Percentiles rank a stretch among this genome's conserved stretches.
These are phyloP conservation scores for Hypoxylon sp. DNA, from an alignment of 2,329 filamentous ascomycete species.

Conservation along the genomic window DNA sequence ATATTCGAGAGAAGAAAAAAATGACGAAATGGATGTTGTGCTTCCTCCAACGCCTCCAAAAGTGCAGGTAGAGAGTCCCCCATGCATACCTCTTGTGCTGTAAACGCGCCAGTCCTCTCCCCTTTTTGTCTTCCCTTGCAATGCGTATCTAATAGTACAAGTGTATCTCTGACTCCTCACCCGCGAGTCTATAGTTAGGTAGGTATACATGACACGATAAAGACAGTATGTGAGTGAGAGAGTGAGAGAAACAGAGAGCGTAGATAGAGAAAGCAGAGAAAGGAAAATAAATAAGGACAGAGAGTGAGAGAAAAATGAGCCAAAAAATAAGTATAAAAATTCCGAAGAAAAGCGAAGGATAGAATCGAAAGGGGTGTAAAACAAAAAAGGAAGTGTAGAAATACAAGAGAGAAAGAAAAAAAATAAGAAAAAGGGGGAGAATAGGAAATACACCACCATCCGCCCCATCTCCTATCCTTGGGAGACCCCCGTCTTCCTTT, in stretches of 20 bases:
- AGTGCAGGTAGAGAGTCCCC: conserved; percentile 39
- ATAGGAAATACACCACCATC: conserved; percentile 29
- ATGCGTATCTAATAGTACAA: conserved; percentile 49
- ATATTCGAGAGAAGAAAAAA: conserved; percentile 11
- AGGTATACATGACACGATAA: conserved; percentile 29
- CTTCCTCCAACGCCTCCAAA: conserved; percentile 33
- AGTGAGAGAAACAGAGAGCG: conserved; percentile 6
- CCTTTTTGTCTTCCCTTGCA: conserved; percentile 35
- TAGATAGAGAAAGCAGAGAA: conserved; percentile 4
- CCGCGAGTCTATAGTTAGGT: conserved; percentile 35
- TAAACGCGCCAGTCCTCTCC: conserved; percentile 13
- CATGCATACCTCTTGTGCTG: conserved; percentile 42
- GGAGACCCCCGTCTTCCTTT: conserved; percentile 9
- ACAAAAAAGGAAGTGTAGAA: conserved; percentile 35
- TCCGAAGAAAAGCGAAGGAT: conserved; percentile 24
- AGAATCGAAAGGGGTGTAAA: conserved; percentile 25
- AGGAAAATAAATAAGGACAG: conserved; percentile 12
- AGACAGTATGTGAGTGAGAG: conserved; percentile 11
- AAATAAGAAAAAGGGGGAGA: conserved; percentile 33
- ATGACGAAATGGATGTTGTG: conserved; percentile 14
- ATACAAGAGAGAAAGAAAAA: conserved; percentile 42
- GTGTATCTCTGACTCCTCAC: conserved; percentile 36
- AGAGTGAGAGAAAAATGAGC: neutral
- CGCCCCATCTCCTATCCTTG: conserved; percentile 29
- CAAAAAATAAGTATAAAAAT: conserved; percentile 26